phyloP scores from a whole-genome alignment of 495 filamentous ascomycete species.

The Mytilinidion resinicola region DNA sequence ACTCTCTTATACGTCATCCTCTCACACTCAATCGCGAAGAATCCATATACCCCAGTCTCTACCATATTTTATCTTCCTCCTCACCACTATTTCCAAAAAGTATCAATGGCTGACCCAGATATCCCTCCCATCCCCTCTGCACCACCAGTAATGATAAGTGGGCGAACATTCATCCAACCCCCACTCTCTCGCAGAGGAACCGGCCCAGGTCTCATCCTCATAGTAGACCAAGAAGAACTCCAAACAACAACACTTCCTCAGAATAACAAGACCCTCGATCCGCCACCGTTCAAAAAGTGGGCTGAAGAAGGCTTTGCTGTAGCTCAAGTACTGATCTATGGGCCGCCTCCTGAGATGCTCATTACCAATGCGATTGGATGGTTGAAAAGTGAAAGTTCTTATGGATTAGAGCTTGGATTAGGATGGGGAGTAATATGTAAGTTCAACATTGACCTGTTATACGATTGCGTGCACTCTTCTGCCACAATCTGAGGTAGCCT shows the following conservation, averaged over 20 bases:
- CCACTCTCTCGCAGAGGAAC: conserved; percentile 51
- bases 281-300: conserved; percentile 50
- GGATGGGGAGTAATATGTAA: too few species aligned
- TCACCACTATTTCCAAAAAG: too few species aligned
- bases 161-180: conserved; percentile 39
- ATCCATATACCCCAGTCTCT: too few species aligned
- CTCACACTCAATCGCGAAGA: too few species aligned
- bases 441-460: too few species aligned
- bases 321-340: conserved; percentile 34
- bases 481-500: too few species aligned
- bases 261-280: conserved; percentile 28
- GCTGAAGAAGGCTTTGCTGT: conserved; percentile 55
- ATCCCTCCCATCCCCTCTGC: not conserved
- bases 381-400: conserved; percentile 6
- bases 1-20: too few species aligned
- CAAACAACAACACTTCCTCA: not conserved
- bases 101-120: too few species aligned
- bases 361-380: conserved; percentile 5
- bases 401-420: not conserved
- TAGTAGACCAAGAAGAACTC: conserved; percentile 26
- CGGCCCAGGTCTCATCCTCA: conserved; percentile 50
- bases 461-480: too few species aligned
- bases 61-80: too few species aligned
- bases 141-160: not conserved
- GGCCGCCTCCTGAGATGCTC: not conserved